These are phyloP conservation scores for Davidsoniella eucalypti DNA, from an alignment of 2,329 filamentous ascomycete species.

Conservation along the genomic window DNA sequence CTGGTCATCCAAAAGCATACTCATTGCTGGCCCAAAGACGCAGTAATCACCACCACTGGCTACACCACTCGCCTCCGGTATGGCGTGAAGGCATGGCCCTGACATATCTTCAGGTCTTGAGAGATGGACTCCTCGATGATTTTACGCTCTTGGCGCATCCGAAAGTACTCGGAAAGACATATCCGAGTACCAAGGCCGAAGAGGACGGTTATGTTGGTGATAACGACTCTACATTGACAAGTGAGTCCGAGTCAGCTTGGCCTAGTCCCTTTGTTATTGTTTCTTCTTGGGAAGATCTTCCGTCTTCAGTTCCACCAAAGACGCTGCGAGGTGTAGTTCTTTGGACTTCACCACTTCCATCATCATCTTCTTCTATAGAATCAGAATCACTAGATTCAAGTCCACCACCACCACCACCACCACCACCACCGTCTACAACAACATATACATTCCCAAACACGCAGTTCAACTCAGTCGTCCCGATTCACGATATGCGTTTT, in stretches of 20 bases:
- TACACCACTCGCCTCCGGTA: constrained; percentile 16
- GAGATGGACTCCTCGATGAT: constrained; percentile 30
- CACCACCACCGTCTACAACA: no score
- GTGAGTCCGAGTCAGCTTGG: background rate
- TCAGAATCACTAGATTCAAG: no score
- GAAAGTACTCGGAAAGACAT: constrained; percentile 6
- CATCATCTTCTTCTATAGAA: no score
- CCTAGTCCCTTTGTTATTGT: constrained; percentile 16
- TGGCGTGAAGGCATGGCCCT: constrained; percentile 41
- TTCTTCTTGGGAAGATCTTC: constrained; percentile 25
- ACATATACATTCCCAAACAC: constrained; percentile 23
- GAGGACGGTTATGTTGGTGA: constrained; percentile 19
- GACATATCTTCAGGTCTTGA: constrained; percentile 34
- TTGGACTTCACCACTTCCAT: constrained; percentile 19
- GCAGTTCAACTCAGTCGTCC: constrained; percentile 23
- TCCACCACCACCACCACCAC: no score
- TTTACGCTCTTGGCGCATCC: constrained; percentile 19
- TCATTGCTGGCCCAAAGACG: constrained; percentile 5
- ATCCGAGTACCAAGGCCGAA: constrained; percentile 15
- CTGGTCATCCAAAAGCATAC: background rate
- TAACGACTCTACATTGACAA: background rate
- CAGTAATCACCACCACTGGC: constrained; percentile 4
- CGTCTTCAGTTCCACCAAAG: constrained; percentile 25
- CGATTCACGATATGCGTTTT: constrained; percentile 35
- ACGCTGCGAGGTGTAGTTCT: constrained; percentile 29